These are phyloP conservation scores for Xanthoparmelia taractica DNA, from an alignment of 495 filamentous ascomycete genomes.

Conservation along the genomic window DNA sequence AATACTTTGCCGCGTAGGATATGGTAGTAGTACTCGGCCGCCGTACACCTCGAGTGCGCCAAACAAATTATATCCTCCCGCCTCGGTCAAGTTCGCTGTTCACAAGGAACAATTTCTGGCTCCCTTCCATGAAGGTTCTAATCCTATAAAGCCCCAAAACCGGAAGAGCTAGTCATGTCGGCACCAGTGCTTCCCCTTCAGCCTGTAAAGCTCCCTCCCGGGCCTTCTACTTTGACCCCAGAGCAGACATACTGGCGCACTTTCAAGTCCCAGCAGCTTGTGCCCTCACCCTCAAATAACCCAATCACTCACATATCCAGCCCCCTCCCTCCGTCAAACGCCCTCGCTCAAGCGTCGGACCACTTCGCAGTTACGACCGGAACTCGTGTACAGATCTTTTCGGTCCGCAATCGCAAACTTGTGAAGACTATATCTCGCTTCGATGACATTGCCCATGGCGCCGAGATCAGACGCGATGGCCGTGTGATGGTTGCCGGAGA, in stretches of 20 bases:
- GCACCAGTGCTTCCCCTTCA: slow-evolving; percentile 75
- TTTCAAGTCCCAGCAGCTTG: slow-evolving; percentile 78
- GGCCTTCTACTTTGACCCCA: slow-evolving; percentile 64
- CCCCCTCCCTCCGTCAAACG: slow-evolving; percentile 49
- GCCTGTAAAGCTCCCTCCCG: slow-evolving; percentile 72
- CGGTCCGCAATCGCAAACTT: slow-evolving; percentile 76
- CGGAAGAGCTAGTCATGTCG: slow-evolving; percentile 53
- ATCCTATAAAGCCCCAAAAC: neutral
- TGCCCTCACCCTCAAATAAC: slow-evolving; percentile 77
- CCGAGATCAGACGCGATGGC: slow-evolving; percentile 80
- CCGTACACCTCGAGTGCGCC: too few relatives aligned
- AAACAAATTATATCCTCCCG: too few relatives aligned
- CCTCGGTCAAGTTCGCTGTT: neutral
- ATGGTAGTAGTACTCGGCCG: neutral
- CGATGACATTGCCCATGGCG: slow-evolving; percentile 77
- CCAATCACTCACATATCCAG: slow-evolving; percentile 84
- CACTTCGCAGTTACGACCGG: slow-evolving; percentile 89
- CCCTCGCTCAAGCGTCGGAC: slow-evolving; percentile 49
- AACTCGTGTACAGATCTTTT: slow-evolving; percentile 85
- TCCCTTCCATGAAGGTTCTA: neutral
- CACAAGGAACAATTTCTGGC: neutral
- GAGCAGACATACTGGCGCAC: slow-evolving; percentile 93
- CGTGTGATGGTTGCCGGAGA: slow-evolving; percentile 84
- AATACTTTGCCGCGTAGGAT: too few relatives aligned
- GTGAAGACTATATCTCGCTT: slow-evolving; percentile 90